These are phyloP conservation scores for Piloderma croceum DNA, from an alignment of 768 basidiomycete species.

Conservation along the genomic window DNA sequence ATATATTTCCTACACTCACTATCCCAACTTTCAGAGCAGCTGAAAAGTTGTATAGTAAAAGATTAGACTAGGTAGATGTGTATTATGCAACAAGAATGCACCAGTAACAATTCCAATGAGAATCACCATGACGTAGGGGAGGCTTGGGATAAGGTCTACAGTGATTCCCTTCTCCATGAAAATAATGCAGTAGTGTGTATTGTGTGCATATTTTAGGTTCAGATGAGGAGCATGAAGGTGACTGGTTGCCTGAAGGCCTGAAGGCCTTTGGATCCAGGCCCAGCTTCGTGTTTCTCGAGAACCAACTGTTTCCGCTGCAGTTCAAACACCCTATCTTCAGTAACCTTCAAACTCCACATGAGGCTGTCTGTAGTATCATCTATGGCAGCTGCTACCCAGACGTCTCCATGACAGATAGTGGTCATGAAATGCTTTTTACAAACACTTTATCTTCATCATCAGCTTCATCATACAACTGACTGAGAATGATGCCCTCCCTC, in stretches of 20 bases:
- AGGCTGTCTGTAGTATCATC: background rate
- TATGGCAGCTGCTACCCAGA: background rate
- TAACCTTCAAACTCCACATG: background rate
- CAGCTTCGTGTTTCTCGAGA: background rate
- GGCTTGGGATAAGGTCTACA: background rate
- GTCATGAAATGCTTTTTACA: background rate
- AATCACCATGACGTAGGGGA: conserved; percentile 8
- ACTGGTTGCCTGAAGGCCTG: background rate
- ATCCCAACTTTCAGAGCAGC: background rate
- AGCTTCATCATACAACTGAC: background rate
- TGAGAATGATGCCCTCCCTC: background rate
- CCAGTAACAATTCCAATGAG: background rate
- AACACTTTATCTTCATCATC: background rate
- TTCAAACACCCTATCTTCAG: background rate
- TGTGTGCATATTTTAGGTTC: background rate
- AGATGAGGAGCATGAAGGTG: background rate
- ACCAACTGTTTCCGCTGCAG: background rate
- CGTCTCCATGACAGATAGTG: background rate
- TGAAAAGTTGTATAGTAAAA: background rate
- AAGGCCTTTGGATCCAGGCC: background rate
- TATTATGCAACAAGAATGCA: background rate
- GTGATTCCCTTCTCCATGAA: background rate
- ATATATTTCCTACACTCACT: background rate
- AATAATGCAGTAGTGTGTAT: background rate
- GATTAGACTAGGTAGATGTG: background rate